Evolutionary conservation across 129 eudicot species (phyloP).

Genomic region (Ambrosia trifida): DNA sequence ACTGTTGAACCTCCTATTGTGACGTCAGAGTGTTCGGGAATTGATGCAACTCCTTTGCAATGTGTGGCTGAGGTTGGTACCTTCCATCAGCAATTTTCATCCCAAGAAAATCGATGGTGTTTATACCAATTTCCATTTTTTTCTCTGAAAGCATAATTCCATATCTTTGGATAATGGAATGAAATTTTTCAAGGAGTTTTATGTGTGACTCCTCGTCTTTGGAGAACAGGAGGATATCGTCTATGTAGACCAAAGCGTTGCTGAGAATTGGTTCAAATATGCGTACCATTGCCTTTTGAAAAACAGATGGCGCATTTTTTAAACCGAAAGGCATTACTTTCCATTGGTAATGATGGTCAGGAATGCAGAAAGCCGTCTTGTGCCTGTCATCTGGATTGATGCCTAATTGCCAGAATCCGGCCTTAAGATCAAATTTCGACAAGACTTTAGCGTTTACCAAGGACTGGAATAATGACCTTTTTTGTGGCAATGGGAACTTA

Average conservation of each 20-base stretch:
- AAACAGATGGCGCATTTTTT: background rate
- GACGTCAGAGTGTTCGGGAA: no score
- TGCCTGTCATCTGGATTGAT: no score
- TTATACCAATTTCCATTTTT: background rate
- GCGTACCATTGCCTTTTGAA: background rate
- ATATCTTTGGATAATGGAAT: background rate
- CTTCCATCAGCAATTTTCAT: background rate
- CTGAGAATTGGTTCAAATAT: background rate
- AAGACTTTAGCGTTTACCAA: no score
- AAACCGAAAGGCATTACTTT: no score
- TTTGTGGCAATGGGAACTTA: no score
- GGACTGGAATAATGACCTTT: no score
- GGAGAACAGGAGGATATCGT: constrained; percentile 1
- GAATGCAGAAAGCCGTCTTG: no score
- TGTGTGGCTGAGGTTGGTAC: constrained; percentile 1
- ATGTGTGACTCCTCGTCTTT: background rate
- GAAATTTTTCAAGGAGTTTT: background rate
- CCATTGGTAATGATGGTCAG: no score
- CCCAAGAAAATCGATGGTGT: background rate
- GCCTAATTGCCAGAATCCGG: no score
- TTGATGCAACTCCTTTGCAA: background rate
- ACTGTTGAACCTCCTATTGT: no score
- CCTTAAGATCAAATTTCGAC: no score
- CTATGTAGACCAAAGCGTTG: background rate
- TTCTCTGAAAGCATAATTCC: constrained; percentile 1